Evolutionary conservation across 106 monocot species (phyloP), one percentile per base, ranked within the genome.

Genomic region (Allium fistulosum): DNA sequence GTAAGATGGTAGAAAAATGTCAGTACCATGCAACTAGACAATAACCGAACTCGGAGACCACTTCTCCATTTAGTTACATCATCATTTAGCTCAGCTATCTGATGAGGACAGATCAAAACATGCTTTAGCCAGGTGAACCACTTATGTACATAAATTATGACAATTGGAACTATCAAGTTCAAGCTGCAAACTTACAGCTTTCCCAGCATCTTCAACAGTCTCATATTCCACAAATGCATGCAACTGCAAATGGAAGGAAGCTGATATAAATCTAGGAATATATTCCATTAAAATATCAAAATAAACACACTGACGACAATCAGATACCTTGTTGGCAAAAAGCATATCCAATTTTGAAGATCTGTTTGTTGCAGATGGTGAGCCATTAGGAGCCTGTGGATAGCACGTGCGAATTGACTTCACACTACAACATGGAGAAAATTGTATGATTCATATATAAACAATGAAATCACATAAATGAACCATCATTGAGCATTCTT

Each of bases 181-280:
- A 55, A 58, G 45, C 2, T 65, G 11, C 8, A 67, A 67, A 73
- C 99, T 81, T 81, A 99, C 99, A 51, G 99, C 99, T 85, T 71
- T 87, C 48, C 90, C 84, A 68, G 99, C 99, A 79, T 90, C 86
- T 55, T 93, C 92, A 22, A 79, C 46, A 27, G 83, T 93, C 68
- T 77, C 93, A 61, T 90, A 99, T 79, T 99, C 99, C 74, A 99
- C 99, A 85, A 99, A 99, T 61, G 99, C 99, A 81, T 99, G 99
- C 80, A 99, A 74, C 99, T 99, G 66, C 66, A 70, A 62, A 67
- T 49, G 4, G 52, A 51, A 51, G 15, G 11, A 51, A 28, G 22
- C 7, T 51, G 45, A 17, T 8, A 49, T 65, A 10, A 65, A 49
- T 14, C 46, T 17, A 7, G 14, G 17, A 0, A 65, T 48, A 65